Percentiles rank a stretch among this genome's conserved stretches.
phyloP scores from a whole-genome alignment of 2,329 filamentous ascomycete genomes.

The Fusarium luffae region DNA sequence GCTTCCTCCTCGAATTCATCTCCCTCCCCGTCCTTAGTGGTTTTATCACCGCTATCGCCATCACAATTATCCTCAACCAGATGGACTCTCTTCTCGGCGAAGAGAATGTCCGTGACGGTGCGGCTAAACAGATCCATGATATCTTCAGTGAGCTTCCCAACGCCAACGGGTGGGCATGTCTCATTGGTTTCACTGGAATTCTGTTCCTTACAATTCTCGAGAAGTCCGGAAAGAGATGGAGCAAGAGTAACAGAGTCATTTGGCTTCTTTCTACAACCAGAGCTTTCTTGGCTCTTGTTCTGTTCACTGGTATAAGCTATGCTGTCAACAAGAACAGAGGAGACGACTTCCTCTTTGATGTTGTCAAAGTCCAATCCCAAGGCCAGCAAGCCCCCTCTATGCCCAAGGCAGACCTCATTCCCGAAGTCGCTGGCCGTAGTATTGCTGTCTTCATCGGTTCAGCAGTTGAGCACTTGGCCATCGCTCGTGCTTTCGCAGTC shows the following conservation, averaged over 20 bases:
- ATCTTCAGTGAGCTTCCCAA: slow-evolving; percentile 66
- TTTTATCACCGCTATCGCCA: slow-evolving; percentile 73
- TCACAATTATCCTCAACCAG: slow-evolving; percentile 74
- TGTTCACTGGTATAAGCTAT: slow-evolving; percentile 73
- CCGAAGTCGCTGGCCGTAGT: slow-evolving; percentile 63
- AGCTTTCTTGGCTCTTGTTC: slow-evolving; percentile 68
- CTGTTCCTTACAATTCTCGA: slow-evolving; percentile 67
- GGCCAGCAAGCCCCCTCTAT: slow-evolving; percentile 63
- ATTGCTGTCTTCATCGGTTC: slow-evolving; percentile 72
- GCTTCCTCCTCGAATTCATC: slow-evolving; percentile 74
- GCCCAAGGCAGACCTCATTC: slow-evolving; percentile 60
- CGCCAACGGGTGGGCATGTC: slow-evolving; percentile 68
- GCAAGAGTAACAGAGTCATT: slow-evolving; percentile 65
- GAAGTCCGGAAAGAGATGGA: slow-evolving; percentile 68
- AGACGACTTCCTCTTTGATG: slow-evolving; percentile 61
- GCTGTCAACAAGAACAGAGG: slow-evolving; percentile 65
- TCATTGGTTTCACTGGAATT: slow-evolving; percentile 68
- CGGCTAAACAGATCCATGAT: slow-evolving; percentile 68
- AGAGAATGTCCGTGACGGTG: slow-evolving; percentile 59
- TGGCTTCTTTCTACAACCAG: slow-evolving; percentile 70
- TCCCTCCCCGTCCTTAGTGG: slow-evolving; percentile 72
- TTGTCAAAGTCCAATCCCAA: slow-evolving; percentile 67
- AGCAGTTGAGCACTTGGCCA: slow-evolving; percentile 71
- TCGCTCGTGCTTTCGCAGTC: slow-evolving; percentile 71
- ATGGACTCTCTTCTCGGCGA: slow-evolving; percentile 70